Conservation (phyloP, 441 rosid species). For the Iberis amara region DNA sequence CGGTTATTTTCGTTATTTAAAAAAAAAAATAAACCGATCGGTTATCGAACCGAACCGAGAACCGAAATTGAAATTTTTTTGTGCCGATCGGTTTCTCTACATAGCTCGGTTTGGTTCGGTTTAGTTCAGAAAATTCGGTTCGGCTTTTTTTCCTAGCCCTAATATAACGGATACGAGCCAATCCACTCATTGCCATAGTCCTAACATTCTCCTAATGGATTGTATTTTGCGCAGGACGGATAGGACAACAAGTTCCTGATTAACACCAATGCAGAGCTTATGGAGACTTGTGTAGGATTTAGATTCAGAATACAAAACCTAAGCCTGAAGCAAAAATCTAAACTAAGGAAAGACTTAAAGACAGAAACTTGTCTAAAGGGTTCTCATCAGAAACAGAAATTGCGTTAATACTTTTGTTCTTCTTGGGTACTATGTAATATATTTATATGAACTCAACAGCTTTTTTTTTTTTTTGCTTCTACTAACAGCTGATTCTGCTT, state of each 20-base stretch:
- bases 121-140: no score
- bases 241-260: slow-evolving; percentile 48
- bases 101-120: no score
- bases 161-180: no score
- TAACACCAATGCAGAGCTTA: slow-evolving; percentile 28
- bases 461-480: slow-evolving; percentile 2
- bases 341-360: slow-evolving; percentile 16
- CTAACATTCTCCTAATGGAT: neutral
- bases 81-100: no score
- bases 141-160: no score
- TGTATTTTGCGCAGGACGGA: slow-evolving; percentile 44
- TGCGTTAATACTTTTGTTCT: slow-evolving; percentile 29
- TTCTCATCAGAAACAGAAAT: slow-evolving; percentile 18
- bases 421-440: slow-evolving; percentile 6
- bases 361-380: slow-evolving; percentile 15
- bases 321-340: slow-evolving; percentile 23
- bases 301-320: slow-evolving; percentile 26
- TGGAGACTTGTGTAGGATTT: slow-evolving; percentile 21
- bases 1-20: no score
- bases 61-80: no score
- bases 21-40: no score
- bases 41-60: no score
- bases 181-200: no score
- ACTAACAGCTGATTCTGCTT: slow-evolving; percentile 21
- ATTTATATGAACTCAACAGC: slow-evolving; percentile 23